phyloP scores from a whole-genome alignment of 192 early-diverging fungal species.

The Haplosporangium gracile region DNA sequence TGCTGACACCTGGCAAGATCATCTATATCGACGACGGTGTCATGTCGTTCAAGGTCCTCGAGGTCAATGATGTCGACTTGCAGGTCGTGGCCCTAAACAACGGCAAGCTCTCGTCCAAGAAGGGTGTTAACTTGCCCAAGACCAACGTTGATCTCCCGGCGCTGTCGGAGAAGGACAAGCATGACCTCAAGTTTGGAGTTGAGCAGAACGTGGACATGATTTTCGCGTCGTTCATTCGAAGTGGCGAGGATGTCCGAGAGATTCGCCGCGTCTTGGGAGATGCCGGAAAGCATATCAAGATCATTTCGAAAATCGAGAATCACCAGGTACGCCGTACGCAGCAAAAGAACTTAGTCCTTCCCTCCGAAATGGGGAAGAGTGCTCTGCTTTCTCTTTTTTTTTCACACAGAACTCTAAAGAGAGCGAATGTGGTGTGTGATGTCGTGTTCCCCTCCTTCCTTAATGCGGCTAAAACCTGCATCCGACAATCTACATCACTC shows the following conservation, averaged over 20 bases:
- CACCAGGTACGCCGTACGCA: slow-evolving; percentile 56
- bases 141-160: slow-evolving; percentile 89
- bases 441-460: not conserved
- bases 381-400: not conserved
- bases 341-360: not conserved
- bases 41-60: slow-evolving; percentile 92
- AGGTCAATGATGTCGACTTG: slow-evolving; percentile 64
- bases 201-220: slow-evolving; percentile 93
- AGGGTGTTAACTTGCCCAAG: slow-evolving; percentile 94
- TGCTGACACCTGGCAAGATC: slow-evolving; percentile 71
- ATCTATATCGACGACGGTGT: slow-evolving; percentile 95
- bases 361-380: not conserved
- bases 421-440: not conserved
- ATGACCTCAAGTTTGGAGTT: slow-evolving; percentile 88
- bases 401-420: not conserved
- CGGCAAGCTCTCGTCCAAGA: slow-evolving; percentile 86
- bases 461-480: slow-evolving; percentile 18
- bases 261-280: slow-evolving; percentile 87
- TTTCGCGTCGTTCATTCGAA: slow-evolving; percentile 94
- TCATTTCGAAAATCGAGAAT: slow-evolving; percentile 96
- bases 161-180: slow-evolving; percentile 91
- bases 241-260: slow-evolving; percentile 88
- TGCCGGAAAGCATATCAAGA: slow-evolving; percentile 87
- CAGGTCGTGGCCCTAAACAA: slow-evolving; percentile 79
- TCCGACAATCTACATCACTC: slow-evolving; percentile 11